Conservation (phyloP, 2,329 filamentous ascomycete species). For the Apiospora phragmitis region DNA sequence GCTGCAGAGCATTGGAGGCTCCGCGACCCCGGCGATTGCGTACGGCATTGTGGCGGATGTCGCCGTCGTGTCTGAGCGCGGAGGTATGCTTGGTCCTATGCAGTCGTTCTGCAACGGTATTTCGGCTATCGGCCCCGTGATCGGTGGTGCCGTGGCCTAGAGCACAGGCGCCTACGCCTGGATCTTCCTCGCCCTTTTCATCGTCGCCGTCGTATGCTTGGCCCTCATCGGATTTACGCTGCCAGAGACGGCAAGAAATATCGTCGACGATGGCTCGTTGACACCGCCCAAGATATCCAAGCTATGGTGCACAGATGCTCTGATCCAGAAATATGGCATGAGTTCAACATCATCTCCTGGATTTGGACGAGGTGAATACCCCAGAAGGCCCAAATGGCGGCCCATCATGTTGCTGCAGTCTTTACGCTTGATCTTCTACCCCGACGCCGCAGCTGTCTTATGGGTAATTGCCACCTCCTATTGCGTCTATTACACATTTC, state of each 20-base stretch:
- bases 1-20: constrained; percentile 43
- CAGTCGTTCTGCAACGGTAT: constrained; percentile 6
- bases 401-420: neutral
- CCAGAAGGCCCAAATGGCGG: neutral
- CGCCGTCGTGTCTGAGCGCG: neutral
- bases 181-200: constrained; percentile 1
- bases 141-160: constrained; percentile 4
- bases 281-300: neutral
- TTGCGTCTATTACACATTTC: constrained; percentile 11
- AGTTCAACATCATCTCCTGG: neutral
- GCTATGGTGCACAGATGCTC: neutral
- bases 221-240: neutral
- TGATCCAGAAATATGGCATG: neutral
- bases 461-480: neutral
- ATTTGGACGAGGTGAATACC: no score
- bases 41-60: constrained; percentile 13
- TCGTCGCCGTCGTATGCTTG: neutral
- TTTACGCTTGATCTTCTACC: constrained; percentile 1
- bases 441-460: neutral
- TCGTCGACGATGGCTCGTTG: neutral
- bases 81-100: constrained; percentile 10
- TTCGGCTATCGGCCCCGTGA: neutral
- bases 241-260: neutral
- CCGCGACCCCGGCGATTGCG: constrained; percentile 39
- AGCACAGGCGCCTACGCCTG: neutral